A percentile compares a stretch with the other conserved stretches of the same genome.
phyloP scores from a whole-genome alignment of 1,284 basidiomycete genomes.

The Amylostereum areolatum region DNA sequence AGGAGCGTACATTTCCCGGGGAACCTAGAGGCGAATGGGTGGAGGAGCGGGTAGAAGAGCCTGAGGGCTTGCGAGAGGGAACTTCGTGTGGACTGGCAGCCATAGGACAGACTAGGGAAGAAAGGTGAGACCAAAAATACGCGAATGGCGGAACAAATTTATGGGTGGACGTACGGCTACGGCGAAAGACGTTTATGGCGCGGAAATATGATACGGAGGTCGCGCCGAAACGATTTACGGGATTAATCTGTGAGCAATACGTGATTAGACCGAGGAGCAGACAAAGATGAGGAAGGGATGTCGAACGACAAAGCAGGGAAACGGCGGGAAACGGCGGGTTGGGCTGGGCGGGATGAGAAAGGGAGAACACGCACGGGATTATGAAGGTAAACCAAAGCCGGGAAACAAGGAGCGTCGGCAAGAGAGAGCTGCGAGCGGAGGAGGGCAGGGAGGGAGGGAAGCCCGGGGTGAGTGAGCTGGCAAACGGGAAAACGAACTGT shows the following conservation, averaged over 20 bases:
- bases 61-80: constrained; percentile 59
- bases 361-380: not conserved
- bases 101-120: constrained; percentile 34
- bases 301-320: not conserved
- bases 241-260: no score
- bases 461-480: constrained; percentile 1
- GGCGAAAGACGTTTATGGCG: no score
- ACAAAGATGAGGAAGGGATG: no score
- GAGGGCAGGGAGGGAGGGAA: not conserved
- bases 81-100: constrained; percentile 39
- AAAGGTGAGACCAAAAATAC: constrained; percentile 2
- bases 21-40: constrained; percentile 55
- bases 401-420: not conserved
- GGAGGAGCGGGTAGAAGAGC: constrained; percentile 56
- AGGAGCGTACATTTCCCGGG: constrained; percentile 44
- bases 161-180: not conserved
- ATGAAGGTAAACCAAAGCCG: constrained; percentile 2
- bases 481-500: constrained; percentile 4
- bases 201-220: no score
- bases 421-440: not conserved
- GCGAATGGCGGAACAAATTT: not conserved
- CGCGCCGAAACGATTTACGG: no score
- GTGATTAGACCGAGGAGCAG: no score
- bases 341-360: not conserved
- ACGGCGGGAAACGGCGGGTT: not conserved